Conservation (phyloP, 768 basidiomycete species). For the Coprinopsis strossmayeri region DNA sequence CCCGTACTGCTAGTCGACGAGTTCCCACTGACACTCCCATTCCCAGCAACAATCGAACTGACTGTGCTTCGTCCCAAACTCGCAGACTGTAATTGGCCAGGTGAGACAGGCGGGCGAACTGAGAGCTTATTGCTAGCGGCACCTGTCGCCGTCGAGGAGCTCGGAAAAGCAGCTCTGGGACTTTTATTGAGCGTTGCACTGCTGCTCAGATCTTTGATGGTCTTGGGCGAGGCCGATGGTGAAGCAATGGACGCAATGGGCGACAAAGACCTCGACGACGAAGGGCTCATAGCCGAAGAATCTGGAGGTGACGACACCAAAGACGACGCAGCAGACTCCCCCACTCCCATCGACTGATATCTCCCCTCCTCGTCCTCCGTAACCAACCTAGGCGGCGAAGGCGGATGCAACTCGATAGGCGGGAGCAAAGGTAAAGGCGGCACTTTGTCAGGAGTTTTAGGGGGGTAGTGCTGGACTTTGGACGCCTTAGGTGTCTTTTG, state of each 20-base stretch:
- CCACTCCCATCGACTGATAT: background rate
- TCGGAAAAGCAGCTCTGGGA: background rate
- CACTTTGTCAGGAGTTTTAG: background rate
- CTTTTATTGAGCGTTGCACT: background rate
- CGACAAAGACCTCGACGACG: background rate
- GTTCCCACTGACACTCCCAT: background rate
- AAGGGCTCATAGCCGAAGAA: background rate
- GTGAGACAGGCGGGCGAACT: constrained; percentile 1
- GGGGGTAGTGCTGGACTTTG: background rate
- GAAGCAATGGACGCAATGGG: background rate
- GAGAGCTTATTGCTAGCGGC: background rate
- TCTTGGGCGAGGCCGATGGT: constrained; percentile 1
- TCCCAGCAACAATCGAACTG: background rate
- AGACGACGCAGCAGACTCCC: background rate
- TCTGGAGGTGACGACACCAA: no score
- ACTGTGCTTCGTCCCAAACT: constrained; percentile 9
- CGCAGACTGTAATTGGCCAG: constrained; percentile 10
- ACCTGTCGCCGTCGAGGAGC: background rate
- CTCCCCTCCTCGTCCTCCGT: background rate
- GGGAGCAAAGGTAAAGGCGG: constrained; percentile 9
- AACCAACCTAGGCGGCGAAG: constrained; percentile 11
- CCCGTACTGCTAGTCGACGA: background rate
- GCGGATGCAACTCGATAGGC: constrained; percentile 15
- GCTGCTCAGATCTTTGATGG: background rate
- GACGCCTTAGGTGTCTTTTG: constrained; percentile 1